These are phyloP conservation scores for Pseudozyma sp. DNA, from an alignment of 1,284 basidiomycete species.

Conservation along the genomic window DNA sequence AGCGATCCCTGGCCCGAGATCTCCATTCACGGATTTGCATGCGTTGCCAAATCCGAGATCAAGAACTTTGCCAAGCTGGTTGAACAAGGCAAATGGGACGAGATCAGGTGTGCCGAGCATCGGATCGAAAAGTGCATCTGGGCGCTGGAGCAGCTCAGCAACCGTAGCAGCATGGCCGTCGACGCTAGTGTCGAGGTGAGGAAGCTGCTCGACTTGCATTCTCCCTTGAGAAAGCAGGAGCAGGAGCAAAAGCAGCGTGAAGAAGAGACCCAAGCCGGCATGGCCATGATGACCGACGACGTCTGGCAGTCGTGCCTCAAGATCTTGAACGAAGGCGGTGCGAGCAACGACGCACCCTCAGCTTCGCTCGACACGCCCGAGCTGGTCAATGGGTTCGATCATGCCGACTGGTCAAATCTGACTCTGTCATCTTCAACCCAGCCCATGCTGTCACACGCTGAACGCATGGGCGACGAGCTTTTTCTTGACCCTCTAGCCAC, in stretches of 20 bases:
- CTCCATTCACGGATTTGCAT: constrained; percentile 24
- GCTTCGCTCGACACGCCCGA: constrained; percentile 1
- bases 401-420: not conserved
- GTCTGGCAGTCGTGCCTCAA: constrained; percentile 36
- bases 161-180: constrained; percentile 29
- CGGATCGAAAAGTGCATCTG: constrained; percentile 40
- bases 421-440: not conserved
- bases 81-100: constrained; percentile 17
- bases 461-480: not conserved
- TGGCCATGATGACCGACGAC: constrained; percentile 24
- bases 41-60: constrained; percentile 42
- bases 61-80: constrained; percentile 14
- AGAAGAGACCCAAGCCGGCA: not conserved
- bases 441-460: not conserved
- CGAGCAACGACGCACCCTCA: not conserved
- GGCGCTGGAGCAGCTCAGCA: constrained; percentile 42
- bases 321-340: constrained; percentile 23
- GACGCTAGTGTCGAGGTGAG: constrained; percentile 27
- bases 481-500: constrained; percentile 9
- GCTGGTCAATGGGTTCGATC: not conserved
- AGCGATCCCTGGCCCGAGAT: constrained; percentile 48
- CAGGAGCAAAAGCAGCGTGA: constrained; percentile 7
- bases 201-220: constrained; percentile 23
- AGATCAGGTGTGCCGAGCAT: constrained; percentile 24
- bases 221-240: constrained; percentile 19